phyloP scores from a whole-genome alignment of 345 rosid species.

The Camelina laxa region DNA sequence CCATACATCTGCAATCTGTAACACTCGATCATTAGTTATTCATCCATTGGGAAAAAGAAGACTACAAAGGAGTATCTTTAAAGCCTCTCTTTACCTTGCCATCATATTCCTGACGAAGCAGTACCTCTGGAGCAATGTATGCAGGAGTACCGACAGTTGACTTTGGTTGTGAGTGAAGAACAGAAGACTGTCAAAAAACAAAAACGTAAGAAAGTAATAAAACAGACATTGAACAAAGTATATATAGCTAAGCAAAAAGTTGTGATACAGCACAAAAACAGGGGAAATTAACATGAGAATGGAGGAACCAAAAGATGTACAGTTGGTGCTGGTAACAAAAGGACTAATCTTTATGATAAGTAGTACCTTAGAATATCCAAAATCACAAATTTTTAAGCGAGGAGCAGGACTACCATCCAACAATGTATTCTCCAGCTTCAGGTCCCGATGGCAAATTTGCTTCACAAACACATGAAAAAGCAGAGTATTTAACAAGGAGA shows the following conservation, averaged over 20 bases:
- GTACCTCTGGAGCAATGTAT: constrained; percentile 94
- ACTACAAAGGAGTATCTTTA: background rate
- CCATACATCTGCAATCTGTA: constrained; percentile 97
- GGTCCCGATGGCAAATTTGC: constrained; percentile 97
- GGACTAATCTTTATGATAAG: background rate
- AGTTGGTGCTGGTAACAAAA: background rate
- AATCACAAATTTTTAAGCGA: constrained; percentile 91
- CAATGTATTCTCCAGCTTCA: constrained; percentile 87
- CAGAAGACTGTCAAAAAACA: constrained; percentile 64
- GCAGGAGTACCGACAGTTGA: constrained; percentile 99
- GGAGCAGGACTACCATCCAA: constrained; percentile 97
- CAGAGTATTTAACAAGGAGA: constrained; percentile 1
- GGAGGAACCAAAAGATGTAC: background rate
- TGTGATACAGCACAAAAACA: background rate
- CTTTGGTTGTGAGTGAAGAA: constrained; percentile 94
- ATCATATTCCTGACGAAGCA: constrained; percentile 81
- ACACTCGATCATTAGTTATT: background rate
- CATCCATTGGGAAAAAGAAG: background rate
- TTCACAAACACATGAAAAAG: constrained; percentile 43
- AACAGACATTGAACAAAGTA: background rate
- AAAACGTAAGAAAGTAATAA: background rate
- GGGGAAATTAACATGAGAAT: background rate
- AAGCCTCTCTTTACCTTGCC: constrained; percentile 71
- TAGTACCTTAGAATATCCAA: constrained; percentile 96
- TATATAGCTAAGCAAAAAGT: background rate